Evolutionary conservation across 495 filamentous ascomycete species (phyloP).

Genomic region (Parmelia sp.): DNA sequence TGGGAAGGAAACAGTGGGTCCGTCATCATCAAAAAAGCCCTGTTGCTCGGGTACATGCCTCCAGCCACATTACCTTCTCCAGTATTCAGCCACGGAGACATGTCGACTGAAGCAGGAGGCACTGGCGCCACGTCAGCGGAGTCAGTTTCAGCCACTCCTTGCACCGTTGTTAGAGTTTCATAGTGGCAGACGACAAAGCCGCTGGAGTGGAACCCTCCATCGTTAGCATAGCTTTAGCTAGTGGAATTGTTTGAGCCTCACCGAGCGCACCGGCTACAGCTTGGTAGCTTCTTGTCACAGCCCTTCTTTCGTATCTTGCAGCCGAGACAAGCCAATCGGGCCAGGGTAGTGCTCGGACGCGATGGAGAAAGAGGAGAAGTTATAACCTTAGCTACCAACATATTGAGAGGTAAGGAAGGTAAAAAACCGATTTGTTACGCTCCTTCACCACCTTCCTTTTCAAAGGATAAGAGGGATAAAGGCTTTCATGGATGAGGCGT

Average conservation of each 20-base stretch:
- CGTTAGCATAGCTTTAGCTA: neutral
- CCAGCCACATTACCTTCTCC: neutral
- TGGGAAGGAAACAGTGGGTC: neutral
- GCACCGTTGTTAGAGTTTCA: neutral
- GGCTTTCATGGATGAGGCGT: neutral
- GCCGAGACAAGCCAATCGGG: conserved; percentile 3
- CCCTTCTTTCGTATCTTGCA: conserved; percentile 3
- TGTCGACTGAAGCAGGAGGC: neutral
- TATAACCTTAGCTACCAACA: neutral
- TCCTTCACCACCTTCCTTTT: neutral
- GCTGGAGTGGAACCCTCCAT: neutral
- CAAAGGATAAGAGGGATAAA: neutral
- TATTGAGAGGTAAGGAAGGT: neutral
- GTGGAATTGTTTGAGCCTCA: neutral
- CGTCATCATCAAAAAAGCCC: neutral
- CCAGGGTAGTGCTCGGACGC: neutral
- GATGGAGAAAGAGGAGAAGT: neutral
- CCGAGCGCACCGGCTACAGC: conserved; percentile 3
- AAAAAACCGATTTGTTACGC: neutral
- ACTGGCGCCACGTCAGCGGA: neutral
- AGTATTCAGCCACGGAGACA: neutral
- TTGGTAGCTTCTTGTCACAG: conserved; percentile 8
- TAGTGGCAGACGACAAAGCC: neutral
- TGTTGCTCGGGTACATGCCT: neutral
- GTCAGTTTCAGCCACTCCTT: neutral